These are phyloP conservation scores for Neophaeococcomyces aloes DNA, from an alignment of 2,329 filamentous ascomycete species.

Conservation along the genomic window DNA sequence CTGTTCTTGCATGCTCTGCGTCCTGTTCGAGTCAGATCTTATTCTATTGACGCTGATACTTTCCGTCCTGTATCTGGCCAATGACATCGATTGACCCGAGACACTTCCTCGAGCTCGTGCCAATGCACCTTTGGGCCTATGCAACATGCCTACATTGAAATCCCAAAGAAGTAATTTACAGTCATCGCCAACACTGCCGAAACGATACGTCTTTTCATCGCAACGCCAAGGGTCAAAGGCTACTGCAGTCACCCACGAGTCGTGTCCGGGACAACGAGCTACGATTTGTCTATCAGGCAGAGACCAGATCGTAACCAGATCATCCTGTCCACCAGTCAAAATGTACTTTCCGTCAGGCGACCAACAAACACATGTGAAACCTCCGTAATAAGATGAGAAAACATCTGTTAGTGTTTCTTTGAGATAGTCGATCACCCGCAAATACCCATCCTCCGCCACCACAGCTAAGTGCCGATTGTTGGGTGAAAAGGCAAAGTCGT, in stretches of 20 bases:
- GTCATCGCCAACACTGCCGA: conserved; percentile 93
- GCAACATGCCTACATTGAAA: conserved; percentile 93
- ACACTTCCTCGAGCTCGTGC: conserved; percentile 37
- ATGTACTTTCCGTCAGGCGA: conserved; percentile 95
- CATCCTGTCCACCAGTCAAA: conserved; percentile 88
- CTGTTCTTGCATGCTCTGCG: conserved; percentile 21
- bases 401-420: conserved; percentile 79
- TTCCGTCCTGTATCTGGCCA: conserved; percentile 52
- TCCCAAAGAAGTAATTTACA: conserved; percentile 88
- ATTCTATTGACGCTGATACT: conserved; percentile 49
- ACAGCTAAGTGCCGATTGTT: conserved; percentile 79
- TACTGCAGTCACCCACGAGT: conserved; percentile 88
- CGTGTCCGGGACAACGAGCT: conserved; percentile 86
- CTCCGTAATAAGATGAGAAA: conserved; percentile 87
- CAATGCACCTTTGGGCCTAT: conserved; percentile 61
- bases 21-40: conserved; percentile 58
- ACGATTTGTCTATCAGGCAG: conserved; percentile 73
- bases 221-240: conserved; percentile 96
- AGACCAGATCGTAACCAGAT: conserved; percentile 92
- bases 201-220: conserved; percentile 88
- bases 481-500: conserved; percentile 84
- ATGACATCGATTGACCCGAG: conserved; percentile 31
- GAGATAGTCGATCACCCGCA: conserved; percentile 85
- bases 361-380: conserved; percentile 88
- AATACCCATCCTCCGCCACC: conserved; percentile 79